Evolutionary conservation across 2,329 filamentous ascomycete species (phyloP), one percentile per base, ranked within the genome.

Genomic region (Pestalotiopsis sp.): DNA sequence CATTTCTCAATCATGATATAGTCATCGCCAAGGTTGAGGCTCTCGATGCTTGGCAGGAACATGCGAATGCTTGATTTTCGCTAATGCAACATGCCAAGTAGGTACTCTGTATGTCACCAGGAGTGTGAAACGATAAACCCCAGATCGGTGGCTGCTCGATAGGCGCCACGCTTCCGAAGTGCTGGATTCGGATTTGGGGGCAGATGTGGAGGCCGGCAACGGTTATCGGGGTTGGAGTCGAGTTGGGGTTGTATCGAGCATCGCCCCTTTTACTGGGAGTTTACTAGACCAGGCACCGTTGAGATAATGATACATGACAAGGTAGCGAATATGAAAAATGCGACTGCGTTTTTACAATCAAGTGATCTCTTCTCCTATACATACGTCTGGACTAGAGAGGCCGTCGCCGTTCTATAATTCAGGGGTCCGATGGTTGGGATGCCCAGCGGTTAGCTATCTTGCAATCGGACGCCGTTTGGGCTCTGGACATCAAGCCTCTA

Each of bases 31-130:
- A 64, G 36, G 5, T 25, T 64, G 41, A 64, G 62, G 62, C 62
- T 64, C 62, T 64, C 23, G n/a, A 27, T 9, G 36, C 62, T 64
- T 49, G 62, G 39, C 62, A 64, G 62, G 38, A 20, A 64, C 39
- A 64, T 23, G n/a, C 41, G 49, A 62, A 17, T 20, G 59, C 59
- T 62, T 36, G 38, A 31, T 7, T 39, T n/a, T 62, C 36, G 31
- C 59, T 36, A 62, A 62, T 62, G 59, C 59, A 62, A 31, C 27
- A 31, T 14, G 17, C 20, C 14, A 52, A 52, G 7, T 52, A 52
- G 4, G n/a, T 52, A 27, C 27, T 27, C 27, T 27, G 27, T 27
- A 27, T 27, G 27, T 27, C 27, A 6, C 27, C 14, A 20, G 17
- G 17, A n/a, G 17, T 5, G 45, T 52, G n/a, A 52, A 52, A 39